These are phyloP conservation scores for Glebionis coronaria DNA, from an alignment of 129 eudicot genomes.

Conservation along the genomic window DNA sequence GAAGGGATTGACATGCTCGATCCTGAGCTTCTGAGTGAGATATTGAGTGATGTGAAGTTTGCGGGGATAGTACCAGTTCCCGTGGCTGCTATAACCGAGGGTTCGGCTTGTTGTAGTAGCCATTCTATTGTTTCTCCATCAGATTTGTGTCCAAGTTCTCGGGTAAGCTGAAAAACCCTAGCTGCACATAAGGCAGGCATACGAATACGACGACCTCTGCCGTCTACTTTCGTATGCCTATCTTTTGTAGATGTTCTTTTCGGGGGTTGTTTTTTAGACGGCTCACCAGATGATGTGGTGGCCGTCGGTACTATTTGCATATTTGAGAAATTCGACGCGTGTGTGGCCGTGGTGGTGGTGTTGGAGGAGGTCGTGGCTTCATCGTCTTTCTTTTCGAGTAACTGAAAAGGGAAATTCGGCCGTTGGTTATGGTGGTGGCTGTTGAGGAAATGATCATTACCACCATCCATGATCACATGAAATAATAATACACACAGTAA, in stretches of 20 bases:
- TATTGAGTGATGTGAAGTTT: slow-evolving; percentile 83
- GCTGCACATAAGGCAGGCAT: slow-evolving; percentile 99
- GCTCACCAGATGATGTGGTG: slow-evolving; percentile 27
- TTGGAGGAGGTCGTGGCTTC: slow-evolving; percentile 43
- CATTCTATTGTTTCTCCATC: slow-evolving; percentile 97
- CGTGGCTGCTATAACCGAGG: slow-evolving; percentile 91
- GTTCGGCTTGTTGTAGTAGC: slow-evolving; percentile 96
- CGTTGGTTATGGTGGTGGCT: slow-evolving; percentile 35
- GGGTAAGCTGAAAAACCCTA: slow-evolving; percentile 93
- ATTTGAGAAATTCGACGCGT: slow-evolving; percentile 35
- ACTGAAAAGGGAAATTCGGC: slow-evolving; percentile 73
- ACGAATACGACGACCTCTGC: slow-evolving; percentile 96
- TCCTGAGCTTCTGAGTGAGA: slow-evolving; percentile 89
- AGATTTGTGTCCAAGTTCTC: slow-evolving; percentile 93
- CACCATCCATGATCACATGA: slow-evolving; percentile 70
- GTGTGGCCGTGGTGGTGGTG: slow-evolving; percentile 33
- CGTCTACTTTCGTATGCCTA: slow-evolving; percentile 94
- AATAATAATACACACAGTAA: slow-evolving; percentile 12
- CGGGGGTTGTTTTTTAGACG: slow-evolving; percentile 66
- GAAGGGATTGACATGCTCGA: slow-evolving; percentile 90
- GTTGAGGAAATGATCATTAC: slow-evolving; percentile 57
- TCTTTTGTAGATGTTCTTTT: slow-evolving; percentile 92
- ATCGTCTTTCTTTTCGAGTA: slow-evolving; percentile 75
- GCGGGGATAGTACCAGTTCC: slow-evolving; percentile 99
- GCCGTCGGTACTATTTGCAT: slow-evolving; percentile 22